Conservation (phyloP, 352 stramenopile species). For the Pilasporangium apinafurcum region DNA sequence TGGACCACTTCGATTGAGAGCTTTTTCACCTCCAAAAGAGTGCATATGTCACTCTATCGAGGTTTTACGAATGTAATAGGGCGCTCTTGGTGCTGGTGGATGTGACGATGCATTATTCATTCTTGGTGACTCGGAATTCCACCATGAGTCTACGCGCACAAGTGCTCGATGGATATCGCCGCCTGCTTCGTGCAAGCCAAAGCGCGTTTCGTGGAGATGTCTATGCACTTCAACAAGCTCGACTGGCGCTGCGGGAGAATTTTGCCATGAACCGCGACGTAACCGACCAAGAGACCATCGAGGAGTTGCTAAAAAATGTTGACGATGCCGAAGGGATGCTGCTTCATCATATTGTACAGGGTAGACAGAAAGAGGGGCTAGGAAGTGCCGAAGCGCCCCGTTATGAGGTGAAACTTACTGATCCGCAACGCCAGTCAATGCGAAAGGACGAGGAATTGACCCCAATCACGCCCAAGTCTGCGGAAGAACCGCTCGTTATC, state of each 20-base stretch:
- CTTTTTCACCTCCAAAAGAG: no score
- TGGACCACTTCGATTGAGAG: no score
- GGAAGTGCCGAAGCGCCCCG: constrained; percentile 16
- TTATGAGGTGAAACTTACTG: constrained; percentile 75
- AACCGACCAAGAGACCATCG: constrained; percentile 35
- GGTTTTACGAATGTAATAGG: no score
- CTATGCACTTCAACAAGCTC: constrained; percentile 59
- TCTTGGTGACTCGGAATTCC: no score
- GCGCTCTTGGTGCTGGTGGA: no score
- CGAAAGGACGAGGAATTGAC: constrained; percentile 81
- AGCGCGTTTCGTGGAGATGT: constrained; percentile 65
- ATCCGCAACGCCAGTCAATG: constrained; percentile 70
- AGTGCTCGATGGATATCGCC: constrained; percentile 71
- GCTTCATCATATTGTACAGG: constrained; percentile 84
- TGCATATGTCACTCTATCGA: neutral
- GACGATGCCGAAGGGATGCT: constrained; percentile 80
- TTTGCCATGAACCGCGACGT: constrained; percentile 60
- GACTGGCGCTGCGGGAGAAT: constrained; percentile 53
- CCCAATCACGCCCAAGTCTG: constrained; percentile 71
- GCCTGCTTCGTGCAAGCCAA: constrained; percentile 65
- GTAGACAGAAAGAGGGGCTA: constrained; percentile 37
- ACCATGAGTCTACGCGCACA: constrained; percentile 49
- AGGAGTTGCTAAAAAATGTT: constrained; percentile 66
- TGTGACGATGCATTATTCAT: no score
- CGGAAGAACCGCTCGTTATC: constrained; percentile 62